Evolutionary conservation across 345 rosid species (phyloP), one percentile per base, ranked within the genome.

Genomic region (Lumnitzera racemosa): DNA sequence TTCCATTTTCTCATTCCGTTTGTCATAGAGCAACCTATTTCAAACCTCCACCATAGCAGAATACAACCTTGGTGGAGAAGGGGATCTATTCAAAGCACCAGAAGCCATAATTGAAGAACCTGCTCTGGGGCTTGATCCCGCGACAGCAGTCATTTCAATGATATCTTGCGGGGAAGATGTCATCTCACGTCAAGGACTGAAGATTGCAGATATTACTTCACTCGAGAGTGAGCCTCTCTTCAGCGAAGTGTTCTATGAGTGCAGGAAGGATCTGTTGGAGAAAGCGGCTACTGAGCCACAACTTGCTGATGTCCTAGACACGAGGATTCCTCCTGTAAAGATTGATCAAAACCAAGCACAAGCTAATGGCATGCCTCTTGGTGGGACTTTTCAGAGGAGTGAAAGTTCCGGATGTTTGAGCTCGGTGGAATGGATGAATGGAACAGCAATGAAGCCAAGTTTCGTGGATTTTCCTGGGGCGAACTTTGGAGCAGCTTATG

Each of bases 11-110:
- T 17, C 5, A 12, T 29, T 51, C 24, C 27, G 47, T 43, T 64
- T 29, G 66, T 69, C 70, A 71, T 64, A 80, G 89, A 82, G 73
- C 73, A 67, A 80, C 70, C 61, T 80, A 55, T 65, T 66, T 62
- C 80, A 59, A 65, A 61, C 71, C 47, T 75, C 86, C 23, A 72
- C 79, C 49, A 72, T 90, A 70, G 68, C 78, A 24, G 96, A 95
- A 61, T 95, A 88, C 56, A 88, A 95, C 76, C 72, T 90, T 24
- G 96, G 92, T 64, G 95, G 76, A 63, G 99, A 86, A 80, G 83
- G 96, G 61, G 96, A 90, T 73, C 72, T 95, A 13, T 95, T 95
- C 78, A 85, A 83, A 82, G 98, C 96, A 53, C 96, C 97, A 7
- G 88, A 86, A 70, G 88, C 95, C 24, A 73, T 90, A 69, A 86